Evolutionary conservation across 805 yeast species (phyloP).

Genomic region (Grigorovia jiainica): DNA sequence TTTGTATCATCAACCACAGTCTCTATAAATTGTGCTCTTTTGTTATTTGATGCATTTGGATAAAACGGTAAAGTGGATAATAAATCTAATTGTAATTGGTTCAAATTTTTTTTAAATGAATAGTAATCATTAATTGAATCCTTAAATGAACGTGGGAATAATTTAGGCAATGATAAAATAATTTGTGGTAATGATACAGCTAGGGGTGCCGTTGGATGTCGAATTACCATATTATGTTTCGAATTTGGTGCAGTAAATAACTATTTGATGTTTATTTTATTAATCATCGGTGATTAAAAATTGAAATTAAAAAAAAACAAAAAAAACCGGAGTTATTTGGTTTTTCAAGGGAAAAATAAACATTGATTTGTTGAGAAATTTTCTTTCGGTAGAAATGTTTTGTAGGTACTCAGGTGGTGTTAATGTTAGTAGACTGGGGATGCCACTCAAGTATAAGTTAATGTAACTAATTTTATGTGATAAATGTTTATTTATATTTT

Average conservation of each 20-base stretch:
- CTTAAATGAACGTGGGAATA: background rate
- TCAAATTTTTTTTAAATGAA: background rate
- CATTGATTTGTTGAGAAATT: too few relatives aligned
- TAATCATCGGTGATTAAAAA: background rate
- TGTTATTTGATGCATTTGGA: background rate
- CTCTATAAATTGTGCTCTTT: background rate
- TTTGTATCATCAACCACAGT: slow-evolving; percentile 1
- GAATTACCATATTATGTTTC: background rate
- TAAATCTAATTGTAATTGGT: background rate
- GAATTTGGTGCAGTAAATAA: background rate
- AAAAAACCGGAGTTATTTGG: background rate
- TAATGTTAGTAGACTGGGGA: too few relatives aligned
- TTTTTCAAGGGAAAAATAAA: background rate
- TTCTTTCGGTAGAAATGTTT: too few relatives aligned
- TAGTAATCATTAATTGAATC: background rate
- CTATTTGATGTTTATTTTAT: background rate
- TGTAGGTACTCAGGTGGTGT: too few relatives aligned
- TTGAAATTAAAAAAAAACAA: background rate
- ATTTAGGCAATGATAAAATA: background rate
- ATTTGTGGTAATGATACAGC: slow-evolving; percentile 1
- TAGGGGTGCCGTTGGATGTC: background rate
- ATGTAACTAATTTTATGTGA: too few relatives aligned
- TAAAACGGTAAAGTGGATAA: slow-evolving; percentile 1
- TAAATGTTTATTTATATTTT: too few relatives aligned
- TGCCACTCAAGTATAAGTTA: too few relatives aligned